A percentile compares a stretch with the other conserved stretches of the same genome.
Evolutionary conservation across 768 basidiomycete species (phyloP).

Genomic region (Lentinula raphanica): DNA sequence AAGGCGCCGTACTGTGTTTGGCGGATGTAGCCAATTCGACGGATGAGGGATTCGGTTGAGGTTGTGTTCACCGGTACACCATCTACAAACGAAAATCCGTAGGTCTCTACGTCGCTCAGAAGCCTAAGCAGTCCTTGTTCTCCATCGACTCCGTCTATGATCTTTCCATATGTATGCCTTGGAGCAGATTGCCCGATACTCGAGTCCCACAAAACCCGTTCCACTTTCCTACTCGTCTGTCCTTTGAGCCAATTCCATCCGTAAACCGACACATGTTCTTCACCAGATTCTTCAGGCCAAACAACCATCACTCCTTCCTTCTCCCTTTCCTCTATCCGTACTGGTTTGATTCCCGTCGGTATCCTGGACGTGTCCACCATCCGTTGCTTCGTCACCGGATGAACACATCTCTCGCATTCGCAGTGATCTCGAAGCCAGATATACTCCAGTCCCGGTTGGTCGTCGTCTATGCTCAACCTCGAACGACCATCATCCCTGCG

Average conservation of each 20-base stretch:
- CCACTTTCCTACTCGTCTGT: no score
- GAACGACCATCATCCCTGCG: no score
- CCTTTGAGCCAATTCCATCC: conserved; percentile 81
- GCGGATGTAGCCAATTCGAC: conserved; percentile 81
- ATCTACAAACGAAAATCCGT: conserved; percentile 84
- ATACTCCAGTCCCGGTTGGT: conserved; percentile 62
- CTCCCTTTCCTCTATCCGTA: conserved; percentile 48
- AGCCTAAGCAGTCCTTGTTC: conserved; percentile 77
- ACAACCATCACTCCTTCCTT: conserved; percentile 64
- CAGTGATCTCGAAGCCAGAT: conserved; percentile 94
- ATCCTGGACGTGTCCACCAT: conserved; percentile 83
- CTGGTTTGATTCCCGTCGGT: conserved; percentile 65
- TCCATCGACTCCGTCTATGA: conserved; percentile 62
- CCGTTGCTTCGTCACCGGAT: conserved; percentile 86
- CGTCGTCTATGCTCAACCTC: no score
- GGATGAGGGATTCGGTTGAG: conserved; percentile 74
- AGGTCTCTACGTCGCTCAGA: conserved; percentile 71
- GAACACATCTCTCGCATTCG: conserved; percentile 81
- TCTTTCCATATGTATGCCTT: conserved; percentile 60
- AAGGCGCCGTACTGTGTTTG: conserved; percentile 85
- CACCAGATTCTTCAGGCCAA: conserved; percentile 61
- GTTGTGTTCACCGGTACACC: conserved; percentile 78
- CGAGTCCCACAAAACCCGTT: conserved; percentile 85
- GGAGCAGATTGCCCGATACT: conserved; percentile 23
- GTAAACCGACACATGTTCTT: conserved; percentile 68